Conservation (phyloP, 257 asterid species). For the Solanum piurae region DNA sequence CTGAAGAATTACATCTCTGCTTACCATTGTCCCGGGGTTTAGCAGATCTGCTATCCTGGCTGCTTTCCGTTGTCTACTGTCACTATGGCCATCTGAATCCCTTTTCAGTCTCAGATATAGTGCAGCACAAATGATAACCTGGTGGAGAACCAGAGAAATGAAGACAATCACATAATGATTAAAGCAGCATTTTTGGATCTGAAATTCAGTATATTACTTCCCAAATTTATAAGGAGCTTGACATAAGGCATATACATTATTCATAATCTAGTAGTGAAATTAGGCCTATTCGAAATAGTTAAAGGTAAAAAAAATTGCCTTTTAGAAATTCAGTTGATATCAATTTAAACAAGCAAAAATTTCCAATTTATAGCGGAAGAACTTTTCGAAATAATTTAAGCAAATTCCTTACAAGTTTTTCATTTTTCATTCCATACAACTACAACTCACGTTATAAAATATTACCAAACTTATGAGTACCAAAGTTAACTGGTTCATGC, state of each 20-base stretch:
- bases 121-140: conserved; percentile 63
- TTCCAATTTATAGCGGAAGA: not conserved
- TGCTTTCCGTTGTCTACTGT: conserved; percentile 23
- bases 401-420: not conserved
- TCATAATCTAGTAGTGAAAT: not conserved
- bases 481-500: not conserved
- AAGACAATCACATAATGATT: not conserved
- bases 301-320: not conserved
- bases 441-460: not conserved
- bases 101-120: conserved; percentile 58
- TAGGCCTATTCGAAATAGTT: not conserved
- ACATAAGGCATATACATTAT: not conserved
- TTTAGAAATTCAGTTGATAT: not conserved
- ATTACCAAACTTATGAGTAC: not conserved
- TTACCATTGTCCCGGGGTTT: conserved; percentile 30
- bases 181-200: not conserved
- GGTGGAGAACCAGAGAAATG: conserved; percentile 8
- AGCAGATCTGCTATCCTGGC: conserved; percentile 43
- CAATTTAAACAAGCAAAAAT: not conserved
- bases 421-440: not conserved
- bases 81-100: conserved; percentile 11
- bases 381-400: not conserved
- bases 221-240: not conserved
- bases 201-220: not conserved
- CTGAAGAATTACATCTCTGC: conserved; percentile 33